Conservation (phyloP, 257 asterid genomes). For the Thymus mandschuricus region DNA sequence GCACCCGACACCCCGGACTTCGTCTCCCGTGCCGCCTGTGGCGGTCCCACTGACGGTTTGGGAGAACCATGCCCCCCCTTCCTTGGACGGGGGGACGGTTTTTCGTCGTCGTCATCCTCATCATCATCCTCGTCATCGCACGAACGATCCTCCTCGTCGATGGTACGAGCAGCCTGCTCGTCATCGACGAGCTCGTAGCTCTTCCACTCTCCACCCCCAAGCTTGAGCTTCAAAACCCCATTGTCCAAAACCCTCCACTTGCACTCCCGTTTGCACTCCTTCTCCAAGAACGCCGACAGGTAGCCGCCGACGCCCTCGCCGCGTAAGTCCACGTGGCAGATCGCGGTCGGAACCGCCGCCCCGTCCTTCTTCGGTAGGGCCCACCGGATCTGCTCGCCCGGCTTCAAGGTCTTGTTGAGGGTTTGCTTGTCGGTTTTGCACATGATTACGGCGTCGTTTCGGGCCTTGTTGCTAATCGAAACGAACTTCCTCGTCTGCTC, state of each 20-base stretch:
- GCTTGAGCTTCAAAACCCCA: slow-evolving; percentile 21
- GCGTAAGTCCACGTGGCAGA: slow-evolving; percentile 17
- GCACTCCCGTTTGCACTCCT: slow-evolving; percentile 24
- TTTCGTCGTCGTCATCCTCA: background rate
- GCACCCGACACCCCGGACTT: no score
- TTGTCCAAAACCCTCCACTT: slow-evolving; percentile 31
- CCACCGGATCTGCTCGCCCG: slow-evolving; percentile 23
- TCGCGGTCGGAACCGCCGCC: background rate
- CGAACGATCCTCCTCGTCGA: background rate
- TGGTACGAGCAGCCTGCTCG: background rate
- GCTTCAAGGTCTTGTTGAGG: slow-evolving; percentile 6
- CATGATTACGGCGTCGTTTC: background rate
- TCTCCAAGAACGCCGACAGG: slow-evolving; percentile 12
- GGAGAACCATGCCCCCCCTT: background rate
- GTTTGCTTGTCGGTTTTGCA: background rate
- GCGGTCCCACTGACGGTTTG: background rate
- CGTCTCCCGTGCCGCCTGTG: background rate
- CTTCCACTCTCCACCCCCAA: slow-evolving; percentile 13
- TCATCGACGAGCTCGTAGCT: background rate
- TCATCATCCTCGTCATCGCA: background rate
- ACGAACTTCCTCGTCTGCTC: slow-evolving; percentile 10
- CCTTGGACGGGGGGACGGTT: no score
- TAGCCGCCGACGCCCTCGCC: background rate
- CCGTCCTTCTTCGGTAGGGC: background rate
- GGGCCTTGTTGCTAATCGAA: slow-evolving; percentile 32